Evolutionary conservation across 1,139 yeast species (phyloP).

Genomic region (Diutina scorzettiae): DNA sequence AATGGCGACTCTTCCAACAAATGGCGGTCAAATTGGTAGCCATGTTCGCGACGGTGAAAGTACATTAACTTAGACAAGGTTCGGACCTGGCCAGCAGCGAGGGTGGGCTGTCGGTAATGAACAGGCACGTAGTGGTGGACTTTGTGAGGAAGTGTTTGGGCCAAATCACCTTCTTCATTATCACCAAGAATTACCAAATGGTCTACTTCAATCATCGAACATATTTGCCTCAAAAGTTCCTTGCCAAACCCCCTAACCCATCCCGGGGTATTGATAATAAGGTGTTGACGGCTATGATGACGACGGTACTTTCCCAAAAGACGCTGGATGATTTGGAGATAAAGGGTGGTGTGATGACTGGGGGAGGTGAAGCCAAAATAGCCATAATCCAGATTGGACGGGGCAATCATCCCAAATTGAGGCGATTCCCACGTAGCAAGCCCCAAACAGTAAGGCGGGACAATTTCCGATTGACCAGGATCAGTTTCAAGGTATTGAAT

Average conservation of each 20-base stretch:
- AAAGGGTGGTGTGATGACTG: background rate
- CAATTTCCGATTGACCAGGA: constrained; percentile 1
- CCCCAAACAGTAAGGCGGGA: background rate
- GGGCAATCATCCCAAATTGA: background rate
- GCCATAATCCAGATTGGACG: background rate
- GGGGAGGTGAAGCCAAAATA: background rate
- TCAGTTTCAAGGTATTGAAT: background rate
- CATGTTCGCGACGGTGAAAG: background rate
- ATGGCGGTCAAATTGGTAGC: background rate
- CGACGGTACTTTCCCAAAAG: background rate
- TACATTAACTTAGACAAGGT: background rate
- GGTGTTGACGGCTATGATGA: background rate
- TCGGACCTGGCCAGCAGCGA: background rate
- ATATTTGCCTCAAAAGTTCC: background rate
- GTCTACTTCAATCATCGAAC: background rate
- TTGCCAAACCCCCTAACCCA: constrained; percentile 3
- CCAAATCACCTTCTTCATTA: constrained; percentile 1
- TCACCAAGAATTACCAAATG: constrained; percentile 2
- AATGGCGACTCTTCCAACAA: background rate
- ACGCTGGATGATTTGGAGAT: background rate
- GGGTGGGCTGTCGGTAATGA: background rate
- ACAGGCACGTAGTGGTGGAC: background rate
- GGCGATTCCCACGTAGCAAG: background rate
- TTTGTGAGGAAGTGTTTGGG: background rate
- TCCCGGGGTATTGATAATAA: constrained; percentile 3